Evolutionary conservation across 345 rosid genomes (phyloP), one percentile per base, ranked within the genome.

Genomic region (Linum lewisii): DNA sequence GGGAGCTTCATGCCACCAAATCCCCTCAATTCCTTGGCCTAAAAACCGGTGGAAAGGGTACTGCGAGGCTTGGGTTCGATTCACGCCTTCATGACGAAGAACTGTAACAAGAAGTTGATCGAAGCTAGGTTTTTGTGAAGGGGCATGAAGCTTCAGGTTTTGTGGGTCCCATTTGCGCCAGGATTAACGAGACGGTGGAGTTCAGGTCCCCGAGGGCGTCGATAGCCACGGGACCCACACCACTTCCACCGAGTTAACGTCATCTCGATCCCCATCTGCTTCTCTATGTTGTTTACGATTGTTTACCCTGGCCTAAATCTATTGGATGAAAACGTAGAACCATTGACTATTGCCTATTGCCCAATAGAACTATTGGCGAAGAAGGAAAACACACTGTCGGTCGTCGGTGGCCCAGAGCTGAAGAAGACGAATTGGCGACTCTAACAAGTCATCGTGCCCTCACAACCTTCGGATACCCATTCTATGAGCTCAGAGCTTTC

Each of bases 141-240:
- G 97, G 97, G n/a, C 91, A 84, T 15, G 88, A 86, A 68, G 92
- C 91, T 0, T 85, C 81, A 0, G 71, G 89, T 0, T 83, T 87
- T 21, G 69, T 60, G 7, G 91, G 85, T 2, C 86, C 86, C 24
- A 82, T 78, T 21, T 77, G 82, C 34, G 34, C n/a, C 7, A 86
- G 81, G n/a, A 75, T 86, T 44, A 91, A 91, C 60, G 72, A 79
- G 42, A 88, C 93, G 5, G 63, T 84, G 8, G 91, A 92, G 78
- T 92, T 84, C 68, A 63, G 76, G 34, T 92, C 98, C 0, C 81
- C 98, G 8, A 81, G 87, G 51, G 96, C 53, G 98, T 95, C 2
- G 93, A 84, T 19, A 89, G 91, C 21, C 98, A 88, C 21, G 95
- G 95, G 13, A 92, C 94, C 4, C 86, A 88, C 75, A 88, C 89